These are phyloP conservation scores for Entoloma clypeatum DNA, from an alignment of 1,284 basidiomycete species.

Conservation along the genomic window DNA sequence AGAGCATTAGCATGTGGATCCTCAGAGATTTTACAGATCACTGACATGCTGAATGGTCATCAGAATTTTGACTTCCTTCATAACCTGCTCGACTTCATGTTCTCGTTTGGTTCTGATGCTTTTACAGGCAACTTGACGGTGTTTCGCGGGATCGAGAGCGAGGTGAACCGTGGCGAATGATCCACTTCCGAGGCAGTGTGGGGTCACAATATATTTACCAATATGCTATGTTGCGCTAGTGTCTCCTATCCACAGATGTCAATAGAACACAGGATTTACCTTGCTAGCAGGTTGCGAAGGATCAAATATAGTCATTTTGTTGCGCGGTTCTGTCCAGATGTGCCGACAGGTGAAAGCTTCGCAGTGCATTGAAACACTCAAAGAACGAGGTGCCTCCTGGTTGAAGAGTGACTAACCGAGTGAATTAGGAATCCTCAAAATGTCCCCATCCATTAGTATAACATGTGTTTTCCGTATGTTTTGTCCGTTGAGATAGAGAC, in stretches of 20 bases:
- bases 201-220: conserved; percentile 64
- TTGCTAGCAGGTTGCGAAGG: conserved; percentile 48
- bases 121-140: conserved; percentile 80
- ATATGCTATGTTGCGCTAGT: conserved; percentile 31
- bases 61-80: conserved; percentile 75
- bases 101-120: conserved; percentile 62
- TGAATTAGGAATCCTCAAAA: conserved; percentile 61
- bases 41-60: conserved; percentile 67
- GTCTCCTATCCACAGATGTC: neutral
- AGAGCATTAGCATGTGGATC: conserved; percentile 3
- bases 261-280: conserved; percentile 30
- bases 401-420: conserved; percentile 39
- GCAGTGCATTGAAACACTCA: neutral
- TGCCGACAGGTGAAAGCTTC: conserved; percentile 67
- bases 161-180: conserved; percentile 81
- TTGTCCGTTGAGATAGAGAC: conserved; percentile 67
- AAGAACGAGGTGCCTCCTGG: conserved; percentile 3
- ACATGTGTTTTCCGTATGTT: conserved; percentile 59
- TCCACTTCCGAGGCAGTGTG: conserved; percentile 73
- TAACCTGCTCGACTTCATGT: conserved; percentile 55
- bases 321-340: conserved; percentile 46
- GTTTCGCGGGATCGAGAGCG: conserved; percentile 57
- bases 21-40: conserved; percentile 4
- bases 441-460: conserved; percentile 73
- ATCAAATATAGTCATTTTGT: conserved; percentile 56